Base-by-base conservation (phyloP, 2,329 filamentous ascomycete genomes). In the Ceratocystis eucalypticola region DNA sequence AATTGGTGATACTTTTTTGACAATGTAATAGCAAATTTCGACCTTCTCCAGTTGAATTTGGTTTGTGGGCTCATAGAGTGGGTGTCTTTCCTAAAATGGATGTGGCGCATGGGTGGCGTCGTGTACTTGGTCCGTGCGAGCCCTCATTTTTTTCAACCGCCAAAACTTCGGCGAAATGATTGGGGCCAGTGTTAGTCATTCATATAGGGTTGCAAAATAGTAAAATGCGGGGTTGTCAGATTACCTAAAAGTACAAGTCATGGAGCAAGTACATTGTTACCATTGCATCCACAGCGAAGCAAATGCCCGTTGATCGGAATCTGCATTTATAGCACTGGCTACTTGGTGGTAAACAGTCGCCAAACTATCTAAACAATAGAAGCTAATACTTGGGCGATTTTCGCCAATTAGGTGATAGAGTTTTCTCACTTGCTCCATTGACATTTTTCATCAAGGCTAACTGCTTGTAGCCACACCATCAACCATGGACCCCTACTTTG, bases 11-110 rank as follows among this genome's bases (percentile, higher is more conserved):
- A 68, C 48, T 66, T 64, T 62, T 64, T 61, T 53, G 46, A 22
- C 73, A 68, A 71, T 71, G 71, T 70, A 70, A 69, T 71, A 70
- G 70, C 67, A 71, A 74, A 77, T 76, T 77, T 77, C 73, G 72
- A 72, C 73, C 72, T 74, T 74, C 76, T 76, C 77, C 17, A 73
- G 74, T 73, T 75, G 75, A 77, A 77, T 75, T 76, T 72, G 73
- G 72, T 76, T 77, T 78, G 76, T 78, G 76, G 75, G 76, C 72
- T 73, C 71, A 71, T 75, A 76, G 75, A 75, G 76, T 76, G 73
- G 71, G 72, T 72, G 70, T 71, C 70, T 72, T 70, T 69, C 72
- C 73, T 71, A 70, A 74, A 75, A 68, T 72, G 67, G 68, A 55
- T 71, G 71, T 72, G 73, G 72, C 71, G 57, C 48, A 48, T 8